Percentiles rank a stretch among this genome's conserved stretches.
phyloP scores from a whole-genome alignment of 345 rosid species.

The Ceriops decandra region DNA sequence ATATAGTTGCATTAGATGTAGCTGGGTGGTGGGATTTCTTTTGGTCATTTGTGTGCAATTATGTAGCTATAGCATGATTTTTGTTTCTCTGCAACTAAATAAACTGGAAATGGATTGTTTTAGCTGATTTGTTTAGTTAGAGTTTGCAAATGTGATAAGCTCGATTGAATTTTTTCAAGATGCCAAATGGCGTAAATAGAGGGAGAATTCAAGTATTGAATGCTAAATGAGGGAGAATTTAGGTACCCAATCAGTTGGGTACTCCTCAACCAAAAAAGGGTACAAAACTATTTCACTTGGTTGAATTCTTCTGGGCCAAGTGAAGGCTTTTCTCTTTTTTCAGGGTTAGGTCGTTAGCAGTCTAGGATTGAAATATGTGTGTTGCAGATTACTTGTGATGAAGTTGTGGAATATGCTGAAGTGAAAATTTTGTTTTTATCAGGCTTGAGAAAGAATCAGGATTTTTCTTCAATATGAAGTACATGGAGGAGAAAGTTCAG shows the following conservation, averaged over 20 bases:
- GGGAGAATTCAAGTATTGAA: background rate
- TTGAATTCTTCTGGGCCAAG: slow-evolving; percentile 1
- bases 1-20: background rate
- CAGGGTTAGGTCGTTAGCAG: background rate
- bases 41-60: background rate
- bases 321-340: background rate
- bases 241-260: background rate
- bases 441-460: slow-evolving; percentile 77
- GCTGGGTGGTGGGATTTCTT: slow-evolving; percentile 11
- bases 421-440: slow-evolving; percentile 5
- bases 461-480: slow-evolving; percentile 69
- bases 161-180: background rate
- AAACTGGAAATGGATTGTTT: too few relatives aligned
- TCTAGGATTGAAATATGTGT: background rate
- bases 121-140: too few relatives aligned
- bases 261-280: background rate
- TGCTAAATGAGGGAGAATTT: background rate
- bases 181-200: background rate
- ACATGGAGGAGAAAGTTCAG: slow-evolving; percentile 68
- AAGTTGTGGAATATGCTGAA: background rate
- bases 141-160: background rate
- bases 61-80: background rate
- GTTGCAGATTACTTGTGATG: background rate
- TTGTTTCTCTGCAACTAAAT: too few relatives aligned
- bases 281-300: background rate